Base-by-base conservation (phyloP, 768 basidiomycete genomes). In the Mycena maculata region DNA sequence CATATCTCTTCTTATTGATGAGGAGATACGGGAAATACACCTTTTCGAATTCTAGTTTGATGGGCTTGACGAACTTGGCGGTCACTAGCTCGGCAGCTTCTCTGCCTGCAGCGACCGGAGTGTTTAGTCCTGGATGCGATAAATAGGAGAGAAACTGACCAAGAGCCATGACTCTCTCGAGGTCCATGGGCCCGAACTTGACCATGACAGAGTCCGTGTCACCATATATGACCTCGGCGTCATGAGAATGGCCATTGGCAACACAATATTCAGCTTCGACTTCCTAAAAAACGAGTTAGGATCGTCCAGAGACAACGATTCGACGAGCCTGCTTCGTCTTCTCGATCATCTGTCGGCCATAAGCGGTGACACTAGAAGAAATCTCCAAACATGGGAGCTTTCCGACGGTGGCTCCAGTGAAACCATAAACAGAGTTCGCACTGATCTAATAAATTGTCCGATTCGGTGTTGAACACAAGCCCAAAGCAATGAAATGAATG, bases 161-260 rank as follows among this genome's bases (percentile, higher is more conserved):
- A 18, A 99, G 82, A 36, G 88, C 85, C 98, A 99, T 99, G 55
- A 97, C 96, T 9, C 85, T 86, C 44, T 86, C 83, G 31, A 99
- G 82, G 73, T 99, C 96, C 5, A 86, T 89, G 47, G 94, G 94
- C 6, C 98, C 98, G 68, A 99, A 99, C 71, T 88, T 91, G 52
- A 99, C 93, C 98, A 99, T 99, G 75, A 99, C 96, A 0, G 98
- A 99, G 81, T 99, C 98, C 2, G 98, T 99, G 77, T 99, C 98
- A 70, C 98, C 98, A 70, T 99, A 99, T 69, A 99, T 94, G 75
- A 99, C 94, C 73, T 94, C 89, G 3, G 98, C 96, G 67, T 98
- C 90, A 74, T 96, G 88, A 22, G 87, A 77, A 74, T 92, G 90
- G 0, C 96, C 96, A 73, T 98, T 98, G 15, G 88, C 90, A 15